These are phyloP conservation scores for Thielaviopsis euricoi DNA, from an alignment of 2,329 filamentous ascomycete species.

Conservation along the genomic window DNA sequence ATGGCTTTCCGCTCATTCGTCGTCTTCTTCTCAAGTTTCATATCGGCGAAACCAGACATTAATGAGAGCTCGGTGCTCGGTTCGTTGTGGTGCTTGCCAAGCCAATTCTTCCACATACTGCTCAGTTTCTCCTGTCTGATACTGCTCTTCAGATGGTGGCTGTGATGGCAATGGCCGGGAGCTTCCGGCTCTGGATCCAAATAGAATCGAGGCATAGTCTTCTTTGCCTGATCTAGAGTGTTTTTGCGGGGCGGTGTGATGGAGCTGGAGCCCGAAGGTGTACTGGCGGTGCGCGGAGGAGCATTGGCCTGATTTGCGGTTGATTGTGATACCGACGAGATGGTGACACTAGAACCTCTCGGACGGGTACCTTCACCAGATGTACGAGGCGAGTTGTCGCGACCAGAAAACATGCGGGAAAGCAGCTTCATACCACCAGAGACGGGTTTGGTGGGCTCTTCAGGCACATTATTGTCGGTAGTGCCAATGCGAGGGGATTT, in stretches of 20 bases:
- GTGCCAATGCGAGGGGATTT: constrained; percentile 5
- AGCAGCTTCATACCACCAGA: constrained; percentile 10
- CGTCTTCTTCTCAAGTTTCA: constrained; percentile 31
- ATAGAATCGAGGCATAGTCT: constrained; percentile 10
- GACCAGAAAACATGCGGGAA: constrained; percentile 10
- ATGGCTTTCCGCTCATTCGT: constrained; percentile 18
- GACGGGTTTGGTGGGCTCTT: constrained; percentile 8
- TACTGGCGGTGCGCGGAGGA: constrained; percentile 3
- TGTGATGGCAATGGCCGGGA: constrained; percentile 66
- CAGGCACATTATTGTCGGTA: background rate
- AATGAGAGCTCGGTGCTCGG: constrained; percentile 74
- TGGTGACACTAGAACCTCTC: constrained; percentile 11
- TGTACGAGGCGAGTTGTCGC: constrained; percentile 3
- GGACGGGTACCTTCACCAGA: constrained; percentile 8
- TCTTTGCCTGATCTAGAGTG: constrained; percentile 1
- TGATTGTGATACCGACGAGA: constrained; percentile 3
- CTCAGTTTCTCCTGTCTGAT: constrained; percentile 88
- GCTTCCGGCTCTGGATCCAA: constrained; percentile 34
- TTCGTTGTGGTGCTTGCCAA: constrained; percentile 67
- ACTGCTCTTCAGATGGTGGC: constrained; percentile 76
- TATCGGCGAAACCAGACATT: constrained; percentile 92
- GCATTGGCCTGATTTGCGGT: background rate
- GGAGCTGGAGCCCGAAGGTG: constrained; percentile 1
- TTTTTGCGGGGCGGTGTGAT: constrained; percentile 4
- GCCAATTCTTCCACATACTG: constrained; percentile 74